Conservation (phyloP, 2,329 filamentous ascomycete genomes). For the Scopulariopsis brevicaulis region DNA sequence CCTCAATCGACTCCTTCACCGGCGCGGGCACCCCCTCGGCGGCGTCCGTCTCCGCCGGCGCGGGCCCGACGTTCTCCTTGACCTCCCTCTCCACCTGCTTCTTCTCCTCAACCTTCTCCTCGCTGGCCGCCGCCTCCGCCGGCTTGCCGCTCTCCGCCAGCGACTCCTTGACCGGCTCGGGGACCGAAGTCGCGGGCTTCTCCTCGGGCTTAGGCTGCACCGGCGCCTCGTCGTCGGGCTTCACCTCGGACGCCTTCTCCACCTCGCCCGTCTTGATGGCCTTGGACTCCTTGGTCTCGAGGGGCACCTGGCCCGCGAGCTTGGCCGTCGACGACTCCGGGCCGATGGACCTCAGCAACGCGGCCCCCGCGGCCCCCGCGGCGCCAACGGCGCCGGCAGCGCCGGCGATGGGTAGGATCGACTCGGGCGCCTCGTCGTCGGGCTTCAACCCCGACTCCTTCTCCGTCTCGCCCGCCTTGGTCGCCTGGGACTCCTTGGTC, state of each 20-base stretch:
- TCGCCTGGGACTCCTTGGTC: no score
- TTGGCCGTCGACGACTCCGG: slow-evolving; percentile 46
- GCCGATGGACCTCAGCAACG: slow-evolving; percentile 39
- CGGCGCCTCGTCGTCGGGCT: slow-evolving; percentile 13
- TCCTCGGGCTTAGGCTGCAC: not conserved
- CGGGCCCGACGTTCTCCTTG: slow-evolving; percentile 20
- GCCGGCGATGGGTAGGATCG: slow-evolving; percentile 14
- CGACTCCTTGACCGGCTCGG: not conserved
- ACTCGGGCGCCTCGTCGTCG: not conserved
- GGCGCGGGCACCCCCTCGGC: slow-evolving; percentile 8
- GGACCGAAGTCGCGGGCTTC: not conserved
- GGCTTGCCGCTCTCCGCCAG: not conserved
- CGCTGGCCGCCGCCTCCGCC: slow-evolving; percentile 29
- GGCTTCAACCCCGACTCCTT: slow-evolving; percentile 45
- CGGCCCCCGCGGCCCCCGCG: slow-evolving; percentile 24
- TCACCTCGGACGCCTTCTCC: slow-evolving; percentile 50
- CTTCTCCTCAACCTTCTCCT: slow-evolving; percentile 54
- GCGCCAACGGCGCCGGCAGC: no score
- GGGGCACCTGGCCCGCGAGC: slow-evolving; percentile 56
- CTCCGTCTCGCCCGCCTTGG: slow-evolving; percentile 48
- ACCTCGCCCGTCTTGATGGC: slow-evolving; percentile 41
- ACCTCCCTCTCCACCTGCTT: slow-evolving; percentile 49
- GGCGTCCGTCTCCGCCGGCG: not conserved
- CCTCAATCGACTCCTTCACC: slow-evolving; percentile 17
- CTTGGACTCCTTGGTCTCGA: slow-evolving; percentile 35